Evolutionary conservation across 2,329 filamentous ascomycete genomes (phyloP).

Genomic region (Botryotinia calthae): DNA sequence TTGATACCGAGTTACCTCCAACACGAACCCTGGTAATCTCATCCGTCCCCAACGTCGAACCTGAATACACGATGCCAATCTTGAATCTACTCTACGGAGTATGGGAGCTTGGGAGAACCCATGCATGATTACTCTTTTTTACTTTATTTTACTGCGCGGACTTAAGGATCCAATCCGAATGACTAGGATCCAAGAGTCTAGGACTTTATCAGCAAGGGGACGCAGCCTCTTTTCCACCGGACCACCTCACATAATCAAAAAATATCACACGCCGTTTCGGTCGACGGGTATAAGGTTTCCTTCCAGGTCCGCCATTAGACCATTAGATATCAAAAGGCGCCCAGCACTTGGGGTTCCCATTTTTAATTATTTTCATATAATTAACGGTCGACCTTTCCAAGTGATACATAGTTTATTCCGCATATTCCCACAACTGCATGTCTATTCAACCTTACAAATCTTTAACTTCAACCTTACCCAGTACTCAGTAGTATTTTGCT

Average conservation of each 20-base stretch:
- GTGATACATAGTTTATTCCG: background rate
- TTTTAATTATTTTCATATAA: constrained; percentile 13
- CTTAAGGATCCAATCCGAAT: background rate
- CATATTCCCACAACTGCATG: background rate
- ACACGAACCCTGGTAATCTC: background rate
- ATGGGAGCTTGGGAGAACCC: background rate
- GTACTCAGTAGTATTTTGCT: background rate
- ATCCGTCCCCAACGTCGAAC: background rate
- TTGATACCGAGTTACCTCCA: background rate
- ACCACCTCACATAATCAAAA: constrained; percentile 11
- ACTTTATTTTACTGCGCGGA: background rate
- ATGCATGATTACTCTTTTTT: constrained; percentile 1
- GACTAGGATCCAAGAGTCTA: constrained; percentile 1
- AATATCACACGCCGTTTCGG: constrained; percentile 8
- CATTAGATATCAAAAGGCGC: background rate
- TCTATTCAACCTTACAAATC: background rate
- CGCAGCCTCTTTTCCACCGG: background rate
- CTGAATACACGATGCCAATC: background rate
- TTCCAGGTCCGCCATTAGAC: background rate
- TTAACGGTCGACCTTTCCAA: background rate
- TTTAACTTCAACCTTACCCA: background rate
- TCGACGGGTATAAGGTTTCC: background rate
- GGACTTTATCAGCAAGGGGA: background rate
- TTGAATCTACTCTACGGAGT: constrained; percentile 1
- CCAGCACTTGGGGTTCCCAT: background rate